A percentile compares a stretch with the other conserved stretches of the same genome.
Conservation (phyloP, 1,284 basidiomycete species). For the Cryptococcus sp. region DNA sequence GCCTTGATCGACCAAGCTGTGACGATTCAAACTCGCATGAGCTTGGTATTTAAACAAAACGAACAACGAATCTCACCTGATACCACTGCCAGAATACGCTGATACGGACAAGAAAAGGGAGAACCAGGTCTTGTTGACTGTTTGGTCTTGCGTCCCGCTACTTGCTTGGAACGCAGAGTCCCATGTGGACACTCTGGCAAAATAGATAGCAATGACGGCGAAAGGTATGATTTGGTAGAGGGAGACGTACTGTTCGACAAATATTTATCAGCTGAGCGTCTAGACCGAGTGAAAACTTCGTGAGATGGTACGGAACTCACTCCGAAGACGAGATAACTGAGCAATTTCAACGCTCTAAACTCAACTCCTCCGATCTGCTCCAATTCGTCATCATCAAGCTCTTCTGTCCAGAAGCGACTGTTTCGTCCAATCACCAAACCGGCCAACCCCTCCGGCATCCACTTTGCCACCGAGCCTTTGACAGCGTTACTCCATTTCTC, state of each 20-base stretch:
- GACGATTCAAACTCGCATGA: not conserved
- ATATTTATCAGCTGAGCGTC: not conserved
- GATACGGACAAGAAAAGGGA: slow-evolving; percentile 29
- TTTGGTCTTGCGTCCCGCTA: slow-evolving; percentile 22
- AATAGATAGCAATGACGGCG: slow-evolving; percentile 38
- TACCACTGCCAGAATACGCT: slow-evolving; percentile 34
- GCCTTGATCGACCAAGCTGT: slow-evolving; percentile 34
- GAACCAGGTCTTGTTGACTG: slow-evolving; percentile 37
- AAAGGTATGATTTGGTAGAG: slow-evolving; percentile 38
- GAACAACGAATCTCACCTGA: slow-evolving; percentile 30
- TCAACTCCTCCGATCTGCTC: slow-evolving; percentile 43
- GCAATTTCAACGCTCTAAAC: slow-evolving; percentile 35
- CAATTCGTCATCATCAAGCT: slow-evolving; percentile 41
- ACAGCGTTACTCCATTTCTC: slow-evolving; percentile 23
- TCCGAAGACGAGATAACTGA: slow-evolving; percentile 27
- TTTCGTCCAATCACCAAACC: slow-evolving; percentile 40
- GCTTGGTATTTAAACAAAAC: not conserved
- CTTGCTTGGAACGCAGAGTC: slow-evolving; percentile 22
- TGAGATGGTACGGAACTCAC: slow-evolving; percentile 18
- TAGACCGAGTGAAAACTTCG: not conserved
- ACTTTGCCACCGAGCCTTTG: slow-evolving; percentile 25
- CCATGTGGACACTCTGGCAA: slow-evolving; percentile 25
- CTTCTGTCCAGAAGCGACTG: slow-evolving; percentile 41
- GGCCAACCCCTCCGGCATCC: slow-evolving; percentile 34
- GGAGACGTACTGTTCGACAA: slow-evolving; percentile 30